Base-by-base conservation (phyloP, 495 filamentous ascomycete species). In the Tirmania nivea region DNA sequence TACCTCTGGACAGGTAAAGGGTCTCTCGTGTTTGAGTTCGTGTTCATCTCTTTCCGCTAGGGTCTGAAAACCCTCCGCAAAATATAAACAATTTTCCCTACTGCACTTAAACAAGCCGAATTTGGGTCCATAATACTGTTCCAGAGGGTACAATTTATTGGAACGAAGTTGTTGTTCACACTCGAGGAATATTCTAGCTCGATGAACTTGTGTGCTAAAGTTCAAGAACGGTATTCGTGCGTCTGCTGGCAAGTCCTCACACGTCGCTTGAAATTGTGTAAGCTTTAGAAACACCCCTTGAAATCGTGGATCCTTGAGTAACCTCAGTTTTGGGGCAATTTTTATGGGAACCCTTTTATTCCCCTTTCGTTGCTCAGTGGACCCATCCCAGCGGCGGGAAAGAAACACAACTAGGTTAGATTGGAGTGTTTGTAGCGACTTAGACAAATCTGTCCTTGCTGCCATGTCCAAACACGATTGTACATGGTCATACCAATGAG, bases 401-500 rank as follows among this genome's bases (percentile, higher is more conserved):
- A n/a, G n/a, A n/a, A n/a, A n/a, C n/a, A n/a, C n/a, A n/a, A n/a
- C n/a, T n/a, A n/a, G n/a, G n/a, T n/a, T n/a, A n/a, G n/a, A n/a
- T n/a, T n/a, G n/a, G 20, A 12, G 48, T 37, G 20, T 59, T 49
- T 11, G 49, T 34, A 6, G 35, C 16, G 34, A 59, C 21, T 17
- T 34, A 10, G 8, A 10, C 25, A 35, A 16, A 35, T 8, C 12
- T 39, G 35, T 21, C n/a, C 4, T 54, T 48, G 8, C 1, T 8
- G 9, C 31, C 37, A 19, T 51, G 11, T 42, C 54, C 49, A 47
- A 52, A 31, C 21, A 54, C 12, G 47, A 45, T 37, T 62, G 48
- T 12, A 71, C 52, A 50, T 71, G 69, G n/a, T 60, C 48, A 16
- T 61, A 57, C 69, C 68, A 71, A 42, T 67, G 61, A 19, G 67